phyloP scores from a whole-genome alignment of 2,329 filamentous ascomycete species.

The Pseudocercospora fuligena region DNA sequence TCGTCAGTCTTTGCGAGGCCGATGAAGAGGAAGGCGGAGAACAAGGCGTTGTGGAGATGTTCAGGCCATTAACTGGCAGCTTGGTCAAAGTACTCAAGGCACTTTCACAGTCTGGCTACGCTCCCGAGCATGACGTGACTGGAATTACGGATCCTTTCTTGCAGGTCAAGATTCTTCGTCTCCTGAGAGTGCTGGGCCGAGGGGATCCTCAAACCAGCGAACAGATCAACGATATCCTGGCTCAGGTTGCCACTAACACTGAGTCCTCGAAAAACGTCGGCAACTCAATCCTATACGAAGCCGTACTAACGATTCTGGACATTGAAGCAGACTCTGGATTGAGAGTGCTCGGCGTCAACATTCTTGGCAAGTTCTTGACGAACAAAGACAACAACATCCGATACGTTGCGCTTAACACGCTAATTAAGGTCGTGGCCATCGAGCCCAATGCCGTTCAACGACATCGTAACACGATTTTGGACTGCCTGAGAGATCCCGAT shows the following conservation, averaged over 20 bases:
- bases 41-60: conserved; percentile 86
- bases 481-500: conserved; percentile 94
- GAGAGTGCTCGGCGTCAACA: conserved; percentile 94
- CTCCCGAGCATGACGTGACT: conserved; percentile 96
- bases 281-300: conserved; percentile 97
- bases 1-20: conserved; percentile 89
- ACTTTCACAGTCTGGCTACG: conserved; percentile 92
- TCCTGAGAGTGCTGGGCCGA: conserved; percentile 83
- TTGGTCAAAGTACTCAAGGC: conserved; percentile 91
- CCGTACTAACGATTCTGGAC: conserved; percentile 94
- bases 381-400: conserved; percentile 99
- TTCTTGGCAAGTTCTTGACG: conserved; percentile 95
- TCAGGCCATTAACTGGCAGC: conserved; percentile 80
- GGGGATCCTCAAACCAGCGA: conserved; percentile 89
- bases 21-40: conserved; percentile 93
- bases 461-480: conserved; percentile 95
- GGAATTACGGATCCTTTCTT: conserved; percentile 94
- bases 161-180: conserved; percentile 90
- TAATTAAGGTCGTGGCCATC: conserved; percentile 97
- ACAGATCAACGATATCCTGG: conserved; percentile 97
- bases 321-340: conserved; percentile 97
- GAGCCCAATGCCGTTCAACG: conserved; percentile 97
- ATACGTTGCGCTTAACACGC: conserved; percentile 94
- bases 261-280: conserved; percentile 98
- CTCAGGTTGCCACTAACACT: conserved; percentile 91